Evolutionary conservation across 2,329 filamentous ascomycete genomes (phyloP), one percentile per base, ranked within the genome.

Genomic region (Penicillium expansum): DNA sequence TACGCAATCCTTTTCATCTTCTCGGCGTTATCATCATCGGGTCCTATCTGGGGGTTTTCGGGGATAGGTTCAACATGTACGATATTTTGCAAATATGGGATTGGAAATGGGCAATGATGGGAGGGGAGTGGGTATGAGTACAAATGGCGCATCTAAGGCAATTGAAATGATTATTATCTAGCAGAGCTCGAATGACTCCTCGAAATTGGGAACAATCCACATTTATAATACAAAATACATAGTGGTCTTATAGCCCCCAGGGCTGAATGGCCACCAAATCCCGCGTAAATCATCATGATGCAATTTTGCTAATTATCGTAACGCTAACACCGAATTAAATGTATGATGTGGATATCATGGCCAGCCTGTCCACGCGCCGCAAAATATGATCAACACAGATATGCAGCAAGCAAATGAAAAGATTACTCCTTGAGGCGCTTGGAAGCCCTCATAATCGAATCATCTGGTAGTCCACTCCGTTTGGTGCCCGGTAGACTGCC

Each of bases 401-500:
- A 20, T 35, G 44, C 27, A 52, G 22, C 13, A 48, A n/a, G 22
- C n/a, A 55, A 16, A 37, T 10, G 14, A 24, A 22, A 9, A 22
- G 5, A 56, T 69, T 55, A 75, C 62, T 81, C 82, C 63, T 83
- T 83, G 38, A 83, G 66, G 54, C 83, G 80, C 69, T 85, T 85
- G 14, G 79, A 71, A 14, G 82, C 79, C 55, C 77, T 77, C 43
- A 86, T 79, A n/a, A 95, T 69, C 51, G 79, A 82, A 73, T 97
- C 93, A 69, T 97, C 93, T 0, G 89, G 89, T 39, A 96, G 70
- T 0, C 90, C 93, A 62, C 89, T 93, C 58, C 92, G 81, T 78
- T 97, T 97, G 0, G 92, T 96, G 0, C 93, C 94, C 0, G 93
- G 91, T 35, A 97, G 75, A 72, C 91, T 96, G 42, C 88, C 87